phyloP scores from a whole-genome alignment of 345 rosid genomes.

The Lagerstroemia speciosa region DNA sequence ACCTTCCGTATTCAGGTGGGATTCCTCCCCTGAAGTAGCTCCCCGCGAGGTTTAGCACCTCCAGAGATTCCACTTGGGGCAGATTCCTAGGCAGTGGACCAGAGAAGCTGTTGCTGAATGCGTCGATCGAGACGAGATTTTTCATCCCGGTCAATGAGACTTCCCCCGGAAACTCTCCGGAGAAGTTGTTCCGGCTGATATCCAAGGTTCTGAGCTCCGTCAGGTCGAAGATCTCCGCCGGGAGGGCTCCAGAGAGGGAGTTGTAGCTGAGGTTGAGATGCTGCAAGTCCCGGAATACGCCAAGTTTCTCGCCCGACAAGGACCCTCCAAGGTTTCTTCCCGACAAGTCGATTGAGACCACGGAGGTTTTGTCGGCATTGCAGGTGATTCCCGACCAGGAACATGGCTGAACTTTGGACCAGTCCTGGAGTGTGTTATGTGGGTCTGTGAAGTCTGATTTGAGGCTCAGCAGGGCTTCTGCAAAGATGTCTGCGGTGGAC shows the following conservation, averaged over 20 bases:
- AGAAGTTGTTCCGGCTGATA: slow-evolving; percentile 80
- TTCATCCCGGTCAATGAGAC: slow-evolving; percentile 27
- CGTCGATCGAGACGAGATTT: slow-evolving; percentile 52
- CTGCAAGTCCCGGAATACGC: slow-evolving; percentile 55
- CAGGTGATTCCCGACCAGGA: slow-evolving; percentile 86
- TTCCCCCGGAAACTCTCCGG: slow-evolving; percentile 52
- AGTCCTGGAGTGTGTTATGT: slow-evolving; percentile 41
- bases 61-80: slow-evolving; percentile 44
- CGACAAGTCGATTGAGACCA: slow-evolving; percentile 56
- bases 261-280: slow-evolving; percentile 78
- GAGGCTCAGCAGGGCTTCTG: slow-evolving; percentile 55
- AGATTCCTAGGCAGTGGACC: slow-evolving; percentile 59
- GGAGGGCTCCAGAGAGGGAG: slow-evolving; percentile 61
- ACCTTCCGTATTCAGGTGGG: slow-evolving; percentile 61
- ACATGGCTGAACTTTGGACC: slow-evolving; percentile 51
- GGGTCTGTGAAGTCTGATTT: slow-evolving; percentile 58
- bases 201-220: slow-evolving; percentile 53
- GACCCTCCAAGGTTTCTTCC: slow-evolving; percentile 51
- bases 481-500: slow-evolving; percentile 44
- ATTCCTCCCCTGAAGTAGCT: slow-evolving; percentile 84
- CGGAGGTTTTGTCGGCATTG: slow-evolving; percentile 43
- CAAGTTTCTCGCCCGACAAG: slow-evolving; percentile 39
- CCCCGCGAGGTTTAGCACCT: slow-evolving; percentile 77
- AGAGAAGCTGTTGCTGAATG: slow-evolving; percentile 84
- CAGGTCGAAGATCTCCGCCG: slow-evolving; percentile 47